Evolutionary conservation across 2,329 filamentous ascomycete species (phyloP).

Genomic region (Cladobotryum protrusum): DNA sequence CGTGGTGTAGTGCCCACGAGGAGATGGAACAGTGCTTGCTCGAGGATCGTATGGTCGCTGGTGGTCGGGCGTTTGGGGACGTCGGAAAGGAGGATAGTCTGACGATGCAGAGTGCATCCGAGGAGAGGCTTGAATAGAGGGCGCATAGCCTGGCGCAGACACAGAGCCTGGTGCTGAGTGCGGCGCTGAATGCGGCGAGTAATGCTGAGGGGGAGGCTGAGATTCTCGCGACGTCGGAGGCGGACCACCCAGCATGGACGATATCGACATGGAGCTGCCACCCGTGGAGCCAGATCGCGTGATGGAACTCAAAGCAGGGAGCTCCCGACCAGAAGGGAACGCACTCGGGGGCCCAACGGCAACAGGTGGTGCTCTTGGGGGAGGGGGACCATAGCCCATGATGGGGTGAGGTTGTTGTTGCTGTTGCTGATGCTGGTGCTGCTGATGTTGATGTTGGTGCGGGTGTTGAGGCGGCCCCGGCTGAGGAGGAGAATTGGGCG

Average conservation of each 20-base stretch:
- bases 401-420: constrained; percentile 26
- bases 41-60: constrained; percentile 48
- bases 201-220: constrained; percentile 31
- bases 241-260: constrained; percentile 52
- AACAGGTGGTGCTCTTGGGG: constrained; percentile 38
- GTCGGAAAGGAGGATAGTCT: constrained; percentile 57
- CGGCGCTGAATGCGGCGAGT: constrained; percentile 25
- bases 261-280: constrained; percentile 56
- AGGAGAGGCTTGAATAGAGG: constrained; percentile 49
- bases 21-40: constrained; percentile 41
- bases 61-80: constrained; percentile 70
- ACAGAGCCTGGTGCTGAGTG: constrained; percentile 33
- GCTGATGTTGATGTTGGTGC: constrained; percentile 23
- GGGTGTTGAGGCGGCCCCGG: constrained; percentile 23
- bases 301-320: constrained; percentile 46
- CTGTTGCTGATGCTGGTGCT: constrained; percentile 23
- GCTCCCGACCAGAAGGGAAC: constrained; percentile 45
- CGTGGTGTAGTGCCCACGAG: constrained; percentile 47
- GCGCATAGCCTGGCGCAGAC: constrained; percentile 40
- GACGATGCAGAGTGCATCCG: constrained; percentile 47
- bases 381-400: constrained; percentile 39
- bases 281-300: constrained; percentile 39
- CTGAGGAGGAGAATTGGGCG: constrained; percentile 37
- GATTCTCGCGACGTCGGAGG: constrained; percentile 37
- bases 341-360: constrained; percentile 38